Evolutionary conservation across 208 protist species (phyloP).

Genomic region (Hexamita inflata): DNA sequence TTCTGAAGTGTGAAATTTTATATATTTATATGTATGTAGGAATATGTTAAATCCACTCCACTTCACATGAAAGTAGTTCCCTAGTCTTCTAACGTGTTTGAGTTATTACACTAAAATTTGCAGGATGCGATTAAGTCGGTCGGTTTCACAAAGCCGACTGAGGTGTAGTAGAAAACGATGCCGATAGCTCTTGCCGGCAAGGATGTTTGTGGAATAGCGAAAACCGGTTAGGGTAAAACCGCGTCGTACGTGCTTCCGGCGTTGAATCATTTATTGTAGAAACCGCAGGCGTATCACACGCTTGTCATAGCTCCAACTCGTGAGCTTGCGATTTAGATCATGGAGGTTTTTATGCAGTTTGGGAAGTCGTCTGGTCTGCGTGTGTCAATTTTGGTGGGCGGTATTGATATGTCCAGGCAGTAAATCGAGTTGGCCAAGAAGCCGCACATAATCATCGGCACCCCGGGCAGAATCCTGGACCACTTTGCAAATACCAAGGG

Average conservation of each 20-base stretch:
- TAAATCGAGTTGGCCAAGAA: not conserved
- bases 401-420: constrained; percentile 25
- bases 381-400: constrained; percentile 13
- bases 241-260: constrained; percentile 66
- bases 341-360: not conserved
- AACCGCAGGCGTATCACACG: not conserved
- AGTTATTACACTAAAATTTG: not conserved
- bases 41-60: no score
- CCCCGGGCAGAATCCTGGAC: constrained; percentile 36
- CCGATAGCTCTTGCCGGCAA: constrained; percentile 63
- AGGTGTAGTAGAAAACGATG: constrained; percentile 61
- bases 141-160: not conserved
- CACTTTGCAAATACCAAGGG: constrained; percentile 22
- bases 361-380: not conserved
- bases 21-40: no score
- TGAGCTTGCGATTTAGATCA: constrained; percentile 38
- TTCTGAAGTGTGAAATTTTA: no score
- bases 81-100: no score
- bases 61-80: no score
- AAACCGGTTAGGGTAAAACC: constrained; percentile 77
- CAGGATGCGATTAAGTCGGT: not conserved
- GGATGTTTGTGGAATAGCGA: constrained; percentile 65
- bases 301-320: constrained; percentile 33
- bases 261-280: constrained; percentile 44
- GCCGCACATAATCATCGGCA: constrained; percentile 34